Evolutionary conservation across 2,329 filamentous ascomycete genomes (phyloP).

Genomic region (Plenodomus lindquistii): DNA sequence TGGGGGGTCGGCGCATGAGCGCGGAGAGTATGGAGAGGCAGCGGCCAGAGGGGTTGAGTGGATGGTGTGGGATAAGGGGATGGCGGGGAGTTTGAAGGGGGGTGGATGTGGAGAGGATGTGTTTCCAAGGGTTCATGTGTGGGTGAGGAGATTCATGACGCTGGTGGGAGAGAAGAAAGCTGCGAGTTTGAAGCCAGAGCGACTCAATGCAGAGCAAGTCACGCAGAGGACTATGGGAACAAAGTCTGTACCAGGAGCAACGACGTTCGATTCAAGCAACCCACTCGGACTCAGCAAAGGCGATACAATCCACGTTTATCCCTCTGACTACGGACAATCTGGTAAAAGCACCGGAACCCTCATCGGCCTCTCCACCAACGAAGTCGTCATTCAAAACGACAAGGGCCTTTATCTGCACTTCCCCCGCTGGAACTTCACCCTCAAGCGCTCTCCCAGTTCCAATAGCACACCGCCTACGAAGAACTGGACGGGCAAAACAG

Average conservation of each 20-base stretch:
- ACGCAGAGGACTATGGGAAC: constrained; percentile 53
- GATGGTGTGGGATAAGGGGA: constrained; percentile 50
- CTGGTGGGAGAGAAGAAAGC: constrained; percentile 50
- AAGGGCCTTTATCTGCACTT: constrained; percentile 41
- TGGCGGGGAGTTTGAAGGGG: constrained; percentile 59
- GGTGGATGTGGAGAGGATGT: constrained; percentile 56
- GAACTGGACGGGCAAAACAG: constrained; percentile 16
- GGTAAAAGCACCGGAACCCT: constrained; percentile 34
- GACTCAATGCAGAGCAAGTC: constrained; percentile 20
- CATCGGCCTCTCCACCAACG: constrained; percentile 30
- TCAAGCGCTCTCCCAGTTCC: constrained; percentile 12
- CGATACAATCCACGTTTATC: constrained; percentile 52
- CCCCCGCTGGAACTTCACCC: constrained; percentile 45
- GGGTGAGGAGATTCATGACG: constrained; percentile 65
- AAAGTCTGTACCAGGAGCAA: constrained; percentile 47
- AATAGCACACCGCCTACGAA: constrained; percentile 14
- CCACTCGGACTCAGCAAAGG: constrained; percentile 59
- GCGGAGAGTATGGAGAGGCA: constrained; percentile 46
- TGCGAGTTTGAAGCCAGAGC: constrained; percentile 48
- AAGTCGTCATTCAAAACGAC: constrained; percentile 33
- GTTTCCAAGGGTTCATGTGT: constrained; percentile 66
- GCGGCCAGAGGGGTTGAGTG: constrained; percentile 64
- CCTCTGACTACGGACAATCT: constrained; percentile 37
- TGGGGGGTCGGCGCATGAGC: constrained; percentile 49
- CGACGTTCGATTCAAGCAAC: constrained; percentile 56